Evolutionary conservation across 352 stramenopile genomes (phyloP).

Genomic region (Nothophytophthora sp.): DNA sequence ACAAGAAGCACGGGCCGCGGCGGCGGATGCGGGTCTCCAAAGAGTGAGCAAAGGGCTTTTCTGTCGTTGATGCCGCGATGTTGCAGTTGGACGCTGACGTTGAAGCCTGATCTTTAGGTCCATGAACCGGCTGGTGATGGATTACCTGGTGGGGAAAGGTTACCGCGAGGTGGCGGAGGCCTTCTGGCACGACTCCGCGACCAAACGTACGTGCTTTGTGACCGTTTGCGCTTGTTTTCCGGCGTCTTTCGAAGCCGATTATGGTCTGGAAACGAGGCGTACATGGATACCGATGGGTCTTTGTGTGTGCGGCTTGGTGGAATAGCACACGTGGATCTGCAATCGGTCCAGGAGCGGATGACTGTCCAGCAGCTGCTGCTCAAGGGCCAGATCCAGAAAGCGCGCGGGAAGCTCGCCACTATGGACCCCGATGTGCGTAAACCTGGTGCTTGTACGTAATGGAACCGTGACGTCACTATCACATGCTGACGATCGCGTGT

Average conservation of each 20-base stretch:
- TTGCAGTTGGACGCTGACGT: not conserved
- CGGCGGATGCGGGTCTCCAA: slow-evolving; percentile 67
- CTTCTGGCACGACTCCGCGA: slow-evolving; percentile 71
- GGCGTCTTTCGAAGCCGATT: slow-evolving; percentile 11
- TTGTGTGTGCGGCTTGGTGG: not conserved
- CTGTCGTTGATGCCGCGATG: slow-evolving; percentile 7
- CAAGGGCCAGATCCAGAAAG: slow-evolving; percentile 60
- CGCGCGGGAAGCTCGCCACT: slow-evolving; percentile 48
- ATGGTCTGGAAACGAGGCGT: no score
- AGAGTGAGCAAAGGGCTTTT: slow-evolving; percentile 46
- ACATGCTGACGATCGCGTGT: no score
- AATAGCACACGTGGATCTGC: slow-evolving; percentile 67
- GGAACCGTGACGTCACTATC: not conserved
- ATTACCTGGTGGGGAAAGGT: slow-evolving; percentile 81
- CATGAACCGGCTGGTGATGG: slow-evolving; percentile 83
- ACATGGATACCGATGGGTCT: slow-evolving; percentile 7
- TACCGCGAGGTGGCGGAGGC: slow-evolving; percentile 77
- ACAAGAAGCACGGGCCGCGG: slow-evolving; percentile 26
- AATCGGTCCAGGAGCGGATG: slow-evolving; percentile 76
- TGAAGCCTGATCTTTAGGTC: slow-evolving; percentile 28
- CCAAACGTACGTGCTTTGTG: slow-evolving; percentile 50
- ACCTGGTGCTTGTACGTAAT: not conserved
- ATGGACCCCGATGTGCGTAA: slow-evolving; percentile 50
- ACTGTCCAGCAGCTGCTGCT: slow-evolving; percentile 68
- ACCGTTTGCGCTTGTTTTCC: not conserved